Evolutionary conservation across 768 basidiomycete genomes (phyloP), one percentile per base, ranked within the genome.

Genomic region (Auriscalpium vulgare): DNA sequence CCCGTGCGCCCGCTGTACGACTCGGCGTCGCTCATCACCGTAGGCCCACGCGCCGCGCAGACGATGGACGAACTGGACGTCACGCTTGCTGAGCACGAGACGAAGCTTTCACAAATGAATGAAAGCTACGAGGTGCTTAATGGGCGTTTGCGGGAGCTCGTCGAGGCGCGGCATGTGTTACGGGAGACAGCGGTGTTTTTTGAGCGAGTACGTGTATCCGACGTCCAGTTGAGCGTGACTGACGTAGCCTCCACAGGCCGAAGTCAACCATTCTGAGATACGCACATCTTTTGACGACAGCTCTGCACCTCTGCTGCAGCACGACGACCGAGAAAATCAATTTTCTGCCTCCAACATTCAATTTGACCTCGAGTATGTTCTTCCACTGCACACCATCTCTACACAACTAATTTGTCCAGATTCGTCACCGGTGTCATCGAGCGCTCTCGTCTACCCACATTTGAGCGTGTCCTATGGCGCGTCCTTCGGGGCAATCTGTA

Each of bases 361-460:
- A 64, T 86, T 97, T 63, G 94, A 97, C 68, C 80, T 98, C 44
- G 97, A 99, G 88, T 93, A 62, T 56, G 85, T 67, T 17, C 53
- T 37, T 52, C 40, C 56, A 54, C 44, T 4, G 38, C 29, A 4
- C 38, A 16, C 34, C 17, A 14, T 35, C 37, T 29, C 54, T 54
- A 8, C 14, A 59, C 11, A 62, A 29, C 23, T 9, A 36, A 46
- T 44, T 35, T 57, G 4, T n/a, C 10, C 14, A 92, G 91, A 63
- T 99, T 99, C 64, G 88, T 99, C 21, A 87, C 97, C 4, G 97
- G 97, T 29, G 97, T 95, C 0, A 93, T 98, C 61, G 95, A 98
- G 65, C 90, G 97, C 47, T 75, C 86, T 9, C 86, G 95, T 55
- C 78, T 98, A 65, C 82, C 90, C 1, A 95, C 92, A 6, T 97